phyloP scores from a whole-genome alignment of 305 asterid genomes.

The Fraxinus platypoda region DNA sequence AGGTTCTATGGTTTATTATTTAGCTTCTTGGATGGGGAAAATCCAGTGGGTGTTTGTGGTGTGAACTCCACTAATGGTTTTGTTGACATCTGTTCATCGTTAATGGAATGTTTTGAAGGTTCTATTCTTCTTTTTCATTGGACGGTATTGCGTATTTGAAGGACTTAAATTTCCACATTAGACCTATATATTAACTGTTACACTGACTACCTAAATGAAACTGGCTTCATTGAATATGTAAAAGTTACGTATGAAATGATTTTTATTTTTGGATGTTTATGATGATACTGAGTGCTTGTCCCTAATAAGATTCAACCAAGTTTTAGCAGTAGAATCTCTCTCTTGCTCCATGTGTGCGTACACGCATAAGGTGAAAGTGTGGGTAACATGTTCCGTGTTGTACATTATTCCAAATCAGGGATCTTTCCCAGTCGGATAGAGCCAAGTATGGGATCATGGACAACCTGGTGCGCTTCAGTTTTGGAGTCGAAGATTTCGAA shows the following conservation, averaged over 20 bases:
- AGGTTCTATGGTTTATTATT: not conserved
- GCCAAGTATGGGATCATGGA: slow-evolving; percentile 79
- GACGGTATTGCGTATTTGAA: not conserved
- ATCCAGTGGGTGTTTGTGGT: not conserved
- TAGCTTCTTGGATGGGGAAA: not conserved
- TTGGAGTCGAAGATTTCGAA: slow-evolving; percentile 86
- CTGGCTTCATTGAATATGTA: not conserved
- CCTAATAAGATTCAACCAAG: not conserved
- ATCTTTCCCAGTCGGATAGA: slow-evolving; percentile 60
- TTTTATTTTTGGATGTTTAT: not conserved
- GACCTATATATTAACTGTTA: not conserved
- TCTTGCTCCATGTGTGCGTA: not conserved
- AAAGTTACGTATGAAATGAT: not conserved
- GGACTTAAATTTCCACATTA: not conserved
- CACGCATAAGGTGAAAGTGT: not conserved
- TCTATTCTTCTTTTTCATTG: not conserved
- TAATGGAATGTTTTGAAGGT: not conserved
- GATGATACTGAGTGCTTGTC: not conserved
- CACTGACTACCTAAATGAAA: not conserved
- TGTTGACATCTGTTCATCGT: not conserved
- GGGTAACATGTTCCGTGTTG: not conserved
- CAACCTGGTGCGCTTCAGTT: slow-evolving; percentile 97
- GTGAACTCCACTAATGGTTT: not conserved
- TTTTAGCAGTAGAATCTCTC: not conserved
- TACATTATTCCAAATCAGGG: slow-evolving; percentile 43